Conservation (phyloP, 2,329 filamentous ascomycete species). For the Fusarium temperatum region DNA sequence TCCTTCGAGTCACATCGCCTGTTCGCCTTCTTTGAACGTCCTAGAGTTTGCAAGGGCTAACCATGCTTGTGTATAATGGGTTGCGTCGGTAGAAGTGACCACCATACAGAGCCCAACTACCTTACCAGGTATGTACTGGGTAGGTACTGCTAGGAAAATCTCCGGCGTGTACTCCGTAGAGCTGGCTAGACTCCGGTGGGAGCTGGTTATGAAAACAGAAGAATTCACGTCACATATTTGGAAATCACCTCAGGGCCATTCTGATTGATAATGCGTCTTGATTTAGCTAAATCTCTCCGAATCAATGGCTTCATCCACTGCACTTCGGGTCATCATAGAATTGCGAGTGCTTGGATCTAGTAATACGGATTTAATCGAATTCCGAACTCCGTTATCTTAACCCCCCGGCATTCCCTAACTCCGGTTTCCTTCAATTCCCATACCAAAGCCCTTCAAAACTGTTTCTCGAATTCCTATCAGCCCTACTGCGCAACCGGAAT, state of each 20-base stretch:
- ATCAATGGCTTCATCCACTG: not conserved
- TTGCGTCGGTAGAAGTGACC: not conserved
- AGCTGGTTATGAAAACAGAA: not conserved
- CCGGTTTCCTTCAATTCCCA: slow-evolving; percentile 7
- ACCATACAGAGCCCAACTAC: no score
- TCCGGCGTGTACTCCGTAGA: not conserved
- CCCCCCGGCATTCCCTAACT: slow-evolving; percentile 2
- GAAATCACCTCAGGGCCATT: not conserved
- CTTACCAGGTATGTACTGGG: no score
- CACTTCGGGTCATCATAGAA: not conserved
- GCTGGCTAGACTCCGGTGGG: not conserved
- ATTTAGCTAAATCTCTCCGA: not conserved
- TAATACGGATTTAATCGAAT: slow-evolving; percentile 22
- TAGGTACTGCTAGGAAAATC: not conserved
- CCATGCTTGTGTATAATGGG: not conserved
- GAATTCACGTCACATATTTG: not conserved
- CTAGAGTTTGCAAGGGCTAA: not conserved
- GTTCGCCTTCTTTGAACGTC: not conserved
- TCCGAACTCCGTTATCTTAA: slow-evolving; percentile 8
- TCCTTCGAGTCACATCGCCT: not conserved
- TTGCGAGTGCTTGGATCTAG: not conserved
- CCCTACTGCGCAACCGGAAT: slow-evolving; percentile 29
- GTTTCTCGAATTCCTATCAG: slow-evolving; percentile 15
- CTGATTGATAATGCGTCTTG: not conserved
- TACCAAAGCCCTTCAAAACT: slow-evolving; percentile 1